A percentile compares a stretch with the other conserved stretches of the same genome.
Evolutionary conservation across 2,329 filamentous ascomycete genomes (phyloP).

Genomic region (Malbranchea cinnamomea): DNA sequence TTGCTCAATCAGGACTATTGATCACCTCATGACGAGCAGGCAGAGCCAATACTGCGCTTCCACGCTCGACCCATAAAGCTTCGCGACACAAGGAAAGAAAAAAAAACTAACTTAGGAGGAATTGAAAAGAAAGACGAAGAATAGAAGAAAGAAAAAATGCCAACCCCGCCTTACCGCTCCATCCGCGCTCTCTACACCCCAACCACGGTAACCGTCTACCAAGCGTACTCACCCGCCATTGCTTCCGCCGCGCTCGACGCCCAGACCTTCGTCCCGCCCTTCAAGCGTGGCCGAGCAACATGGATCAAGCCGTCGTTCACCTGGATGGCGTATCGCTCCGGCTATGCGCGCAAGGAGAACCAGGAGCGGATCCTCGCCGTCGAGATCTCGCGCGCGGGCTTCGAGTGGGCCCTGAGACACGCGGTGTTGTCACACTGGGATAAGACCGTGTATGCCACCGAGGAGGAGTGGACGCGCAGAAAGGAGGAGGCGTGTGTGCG

Average conservation of each 20-base stretch:
- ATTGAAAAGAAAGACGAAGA: too few relatives aligned
- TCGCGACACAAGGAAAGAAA: too few relatives aligned
- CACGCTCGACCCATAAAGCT: too few relatives aligned
- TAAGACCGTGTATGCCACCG: constrained; percentile 7
- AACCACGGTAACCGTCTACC: constrained; percentile 45
- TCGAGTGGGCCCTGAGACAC: constrained; percentile 33
- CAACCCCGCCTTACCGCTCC: constrained; percentile 25
- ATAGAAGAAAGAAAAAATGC: background rate
- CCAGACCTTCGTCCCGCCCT: constrained; percentile 39
- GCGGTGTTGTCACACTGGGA: constrained; percentile 8
- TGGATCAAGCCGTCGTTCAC: constrained; percentile 51
- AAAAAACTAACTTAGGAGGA: too few relatives aligned
- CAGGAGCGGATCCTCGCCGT: constrained; percentile 45
- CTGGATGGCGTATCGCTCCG: constrained; percentile 51
- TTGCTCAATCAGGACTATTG: too few relatives aligned
- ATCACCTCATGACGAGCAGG: too few relatives aligned
- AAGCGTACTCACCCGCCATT: constrained; percentile 42
- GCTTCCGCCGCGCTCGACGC: constrained; percentile 36
- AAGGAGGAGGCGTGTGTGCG: constrained; percentile 25
- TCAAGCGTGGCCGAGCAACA: constrained; percentile 43
- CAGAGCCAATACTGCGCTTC: too few relatives aligned
- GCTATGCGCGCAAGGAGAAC: constrained; percentile 41
- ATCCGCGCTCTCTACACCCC: constrained; percentile 39
- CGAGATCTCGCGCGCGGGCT: constrained; percentile 37
- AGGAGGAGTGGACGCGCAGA: constrained; percentile 12